These are phyloP conservation scores for Amphibolis antarctica DNA, from an alignment of 106 monocot genomes.

Conservation along the genomic window DNA sequence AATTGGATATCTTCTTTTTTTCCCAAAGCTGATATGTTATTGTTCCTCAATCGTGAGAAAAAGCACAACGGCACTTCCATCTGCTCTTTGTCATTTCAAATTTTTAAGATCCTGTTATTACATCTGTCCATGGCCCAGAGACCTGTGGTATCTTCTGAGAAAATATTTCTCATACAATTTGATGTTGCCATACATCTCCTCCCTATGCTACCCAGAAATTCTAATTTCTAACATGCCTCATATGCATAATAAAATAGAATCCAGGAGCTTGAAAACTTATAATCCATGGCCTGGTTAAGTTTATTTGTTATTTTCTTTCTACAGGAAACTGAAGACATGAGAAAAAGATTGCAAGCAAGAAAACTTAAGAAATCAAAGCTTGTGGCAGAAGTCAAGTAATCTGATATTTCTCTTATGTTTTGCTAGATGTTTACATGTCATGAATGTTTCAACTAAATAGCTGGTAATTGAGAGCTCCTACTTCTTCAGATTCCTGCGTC, in stretches of 20 bases:
- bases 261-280: not conserved
- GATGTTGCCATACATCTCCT: not conserved
- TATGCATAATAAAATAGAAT: not conserved
- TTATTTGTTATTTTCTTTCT: not conserved
- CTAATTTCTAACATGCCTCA: not conserved
- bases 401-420: not conserved
- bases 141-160: not conserved
- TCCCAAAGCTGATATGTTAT: not conserved
- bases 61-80: no score
- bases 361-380: conserved; percentile 6
- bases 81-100: no score
- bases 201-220: not conserved
- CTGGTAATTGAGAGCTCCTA: not conserved
- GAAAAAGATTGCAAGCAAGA: conserved; percentile 6
- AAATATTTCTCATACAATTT: not conserved
- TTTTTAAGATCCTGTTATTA: not conserved
- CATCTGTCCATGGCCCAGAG: not conserved
- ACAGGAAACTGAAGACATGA: conserved; percentile 13
- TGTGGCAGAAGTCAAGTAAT: conserved; percentile 14
- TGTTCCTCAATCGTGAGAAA: not conserved
- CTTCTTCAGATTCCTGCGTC: conserved; percentile 35
- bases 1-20: not conserved
- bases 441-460: not conserved
- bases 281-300: no score
- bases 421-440: no score